Evolutionary conservation across 345 rosid species (phyloP), one percentile per base, ranked within the genome.

Genomic region (Pistacia integerrima): DNA sequence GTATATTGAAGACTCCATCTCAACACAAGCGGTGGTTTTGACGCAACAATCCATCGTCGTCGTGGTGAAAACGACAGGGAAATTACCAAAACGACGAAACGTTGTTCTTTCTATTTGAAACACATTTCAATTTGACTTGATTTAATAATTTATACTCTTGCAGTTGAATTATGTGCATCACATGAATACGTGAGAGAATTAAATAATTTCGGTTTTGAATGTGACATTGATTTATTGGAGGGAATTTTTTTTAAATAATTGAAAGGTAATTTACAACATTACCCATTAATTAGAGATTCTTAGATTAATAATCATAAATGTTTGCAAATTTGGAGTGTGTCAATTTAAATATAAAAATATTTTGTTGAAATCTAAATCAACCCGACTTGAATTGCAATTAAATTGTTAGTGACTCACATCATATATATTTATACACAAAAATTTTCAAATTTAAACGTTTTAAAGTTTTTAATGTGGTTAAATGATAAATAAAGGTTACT

Each of bases 211-310:
- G 2, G 48, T 30, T 12, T 16, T 60, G 79, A 65, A 49, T 22
- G 14, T 22, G 82, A 75, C 69, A 51, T 35, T 57, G 30, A 54
- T 3, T 35, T 33, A 60, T 35, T 33, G 79, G 74, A 61, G 83
- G 83, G 77, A 76, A 36, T 17, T 59, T 60, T 18, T 25, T 80
- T 74, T 35, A 36, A 76, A 59, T 70, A 64, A 38, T 4, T 58
- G 12, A 8, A 55, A 56, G 22, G 1, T 0, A 35, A 55, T 52
- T 65, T 57, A 67, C 28, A 36, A 1, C 0, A 25, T 73, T 35
- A 58, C 73, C 13, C 30, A 20, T 38, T 57, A 13, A 52, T 55
- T 35, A 33, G 0, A 14, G 5, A 64, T 33, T 64, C 11, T 1
- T 7, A 33, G 1, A 16, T 35, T 33, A 64, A 13, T 10, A 35